Conservation (phyloP, 257 asterid genomes). For the Rubia yunnanensis region DNA sequence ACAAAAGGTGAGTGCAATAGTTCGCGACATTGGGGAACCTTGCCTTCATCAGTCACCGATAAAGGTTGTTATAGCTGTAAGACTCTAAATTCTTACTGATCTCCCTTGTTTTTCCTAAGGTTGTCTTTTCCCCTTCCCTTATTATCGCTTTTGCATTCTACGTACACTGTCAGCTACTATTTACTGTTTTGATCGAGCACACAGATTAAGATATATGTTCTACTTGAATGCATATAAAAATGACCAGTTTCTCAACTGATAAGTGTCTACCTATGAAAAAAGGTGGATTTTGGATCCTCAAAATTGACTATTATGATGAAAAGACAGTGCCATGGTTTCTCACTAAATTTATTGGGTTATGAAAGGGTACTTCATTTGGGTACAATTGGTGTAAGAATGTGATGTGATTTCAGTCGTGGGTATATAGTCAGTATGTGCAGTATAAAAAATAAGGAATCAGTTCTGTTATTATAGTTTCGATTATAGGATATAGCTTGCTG, state of each 20-base stretch:
- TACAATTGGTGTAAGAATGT: no score
- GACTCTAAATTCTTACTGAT: constrained; percentile 24
- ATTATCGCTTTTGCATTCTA: not conserved
- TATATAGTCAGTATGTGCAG: not conserved
- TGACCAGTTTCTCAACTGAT: not conserved
- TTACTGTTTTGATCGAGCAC: not conserved
- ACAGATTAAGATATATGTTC: not conserved
- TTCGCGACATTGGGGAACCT: constrained; percentile 93
- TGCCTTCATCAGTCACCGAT: constrained; percentile 83
- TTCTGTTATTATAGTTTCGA: not conserved
- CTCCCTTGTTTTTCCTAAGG: not conserved
- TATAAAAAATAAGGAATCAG: not conserved
- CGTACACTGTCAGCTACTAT: not conserved
- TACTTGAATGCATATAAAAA: not conserved
- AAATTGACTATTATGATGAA: not conserved
- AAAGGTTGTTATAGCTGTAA: constrained; percentile 71
- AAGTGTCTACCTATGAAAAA: not conserved
- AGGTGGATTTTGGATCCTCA: not conserved
- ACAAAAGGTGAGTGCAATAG: constrained; percentile 75
- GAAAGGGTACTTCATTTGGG: not conserved
- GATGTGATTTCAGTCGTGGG: not conserved
- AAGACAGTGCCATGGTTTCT: not conserved
- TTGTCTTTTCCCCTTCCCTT: not conserved
- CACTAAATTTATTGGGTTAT: not conserved
- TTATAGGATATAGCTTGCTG: not conserved